These are phyloP conservation scores for Mycena rosella DNA, from an alignment of 768 basidiomycete genomes.

Conservation along the genomic window DNA sequence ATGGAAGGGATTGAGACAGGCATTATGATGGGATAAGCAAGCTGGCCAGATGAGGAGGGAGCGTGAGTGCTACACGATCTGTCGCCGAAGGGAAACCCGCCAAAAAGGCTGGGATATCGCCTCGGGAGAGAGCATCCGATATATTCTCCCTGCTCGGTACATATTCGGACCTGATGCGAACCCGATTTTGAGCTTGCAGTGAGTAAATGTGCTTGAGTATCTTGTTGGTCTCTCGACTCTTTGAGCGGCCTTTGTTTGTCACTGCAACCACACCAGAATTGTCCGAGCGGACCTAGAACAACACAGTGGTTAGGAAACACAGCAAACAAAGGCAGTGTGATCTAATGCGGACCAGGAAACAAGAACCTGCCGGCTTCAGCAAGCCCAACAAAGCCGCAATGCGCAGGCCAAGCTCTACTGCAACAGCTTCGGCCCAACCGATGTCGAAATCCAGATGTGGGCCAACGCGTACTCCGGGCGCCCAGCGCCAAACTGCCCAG, in stretches of 20 bases:
- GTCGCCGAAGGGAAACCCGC: conserved; percentile 35
- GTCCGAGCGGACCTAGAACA: conserved; percentile 49
- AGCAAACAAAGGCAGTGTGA: no score
- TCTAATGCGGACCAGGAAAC: conserved; percentile 29
- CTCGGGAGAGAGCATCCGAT: conserved; percentile 48
- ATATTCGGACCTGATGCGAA: conserved; percentile 34
- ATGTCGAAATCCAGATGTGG: conserved; percentile 46
- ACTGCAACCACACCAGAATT: conserved; percentile 49
- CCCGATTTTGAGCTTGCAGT: conserved; percentile 26
- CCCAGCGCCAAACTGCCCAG: conserved; percentile 49
- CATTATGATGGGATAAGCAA: conserved; percentile 34
- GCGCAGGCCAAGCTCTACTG: conserved; percentile 49
- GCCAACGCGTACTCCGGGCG: conserved; percentile 45
- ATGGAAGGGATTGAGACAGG: neutral
- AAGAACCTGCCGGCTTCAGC: neutral
- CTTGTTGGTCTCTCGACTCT: conserved; percentile 42
- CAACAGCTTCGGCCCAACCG: conserved; percentile 55
- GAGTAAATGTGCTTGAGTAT: conserved; percentile 44
- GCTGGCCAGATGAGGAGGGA: conserved; percentile 33
- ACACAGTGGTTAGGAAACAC: no score
- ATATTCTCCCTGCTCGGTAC: conserved; percentile 44
- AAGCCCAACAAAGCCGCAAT: conserved; percentile 25
- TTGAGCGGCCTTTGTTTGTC: conserved; percentile 45
- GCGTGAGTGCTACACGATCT: conserved; percentile 10
- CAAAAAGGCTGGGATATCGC: conserved; percentile 40